A percentile compares a stretch with the other conserved stretches of the same genome.
Conservation (phyloP, 192 early-diverging fungal species). For the Coemansia interrupta region DNA sequence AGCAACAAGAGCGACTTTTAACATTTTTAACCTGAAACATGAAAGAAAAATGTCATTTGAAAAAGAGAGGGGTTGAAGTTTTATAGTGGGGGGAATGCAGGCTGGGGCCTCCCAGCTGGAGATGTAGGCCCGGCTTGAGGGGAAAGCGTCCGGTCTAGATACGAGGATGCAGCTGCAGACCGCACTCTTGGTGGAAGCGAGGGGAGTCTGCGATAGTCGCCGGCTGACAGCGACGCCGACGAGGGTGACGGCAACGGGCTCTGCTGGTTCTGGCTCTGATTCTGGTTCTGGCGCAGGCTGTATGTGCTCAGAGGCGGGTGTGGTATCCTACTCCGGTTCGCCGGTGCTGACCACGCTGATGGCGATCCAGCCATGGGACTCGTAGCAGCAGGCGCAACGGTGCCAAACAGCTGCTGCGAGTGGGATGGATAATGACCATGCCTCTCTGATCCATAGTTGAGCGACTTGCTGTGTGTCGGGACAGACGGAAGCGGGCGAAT, state of each 20-base stretch:
- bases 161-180: slow-evolving; percentile 34
- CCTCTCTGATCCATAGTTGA: slow-evolving; percentile 18
- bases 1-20: slow-evolving; percentile 7
- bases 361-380: not conserved
- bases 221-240: not conserved
- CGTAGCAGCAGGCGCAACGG: not conserved
- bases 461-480: slow-evolving; percentile 19
- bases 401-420: not conserved
- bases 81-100: slow-evolving; percentile 16
- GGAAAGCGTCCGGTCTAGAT: slow-evolving; percentile 23
- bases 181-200: slow-evolving; percentile 40
- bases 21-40: not conserved
- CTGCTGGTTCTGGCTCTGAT: slow-evolving; percentile 9
- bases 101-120: slow-evolving; percentile 9
- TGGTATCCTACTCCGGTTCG: slow-evolving; percentile 13
- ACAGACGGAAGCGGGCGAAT: slow-evolving; percentile 22
- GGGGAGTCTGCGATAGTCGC: slow-evolving; percentile 44
- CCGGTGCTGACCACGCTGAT: not conserved
- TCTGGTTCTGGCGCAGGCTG: slow-evolving; percentile 30
- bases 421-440: not conserved
- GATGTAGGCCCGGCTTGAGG: slow-evolving; percentile 10
- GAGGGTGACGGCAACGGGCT: not conserved
- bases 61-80: not conserved
- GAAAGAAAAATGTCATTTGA: slow-evolving; percentile 2
- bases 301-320: slow-evolving; percentile 28